Evolutionary conservation across 371 early-diverging fungal species (phyloP), one percentile per base, ranked within the genome.

Genomic region (Mucor sp.): DNA sequence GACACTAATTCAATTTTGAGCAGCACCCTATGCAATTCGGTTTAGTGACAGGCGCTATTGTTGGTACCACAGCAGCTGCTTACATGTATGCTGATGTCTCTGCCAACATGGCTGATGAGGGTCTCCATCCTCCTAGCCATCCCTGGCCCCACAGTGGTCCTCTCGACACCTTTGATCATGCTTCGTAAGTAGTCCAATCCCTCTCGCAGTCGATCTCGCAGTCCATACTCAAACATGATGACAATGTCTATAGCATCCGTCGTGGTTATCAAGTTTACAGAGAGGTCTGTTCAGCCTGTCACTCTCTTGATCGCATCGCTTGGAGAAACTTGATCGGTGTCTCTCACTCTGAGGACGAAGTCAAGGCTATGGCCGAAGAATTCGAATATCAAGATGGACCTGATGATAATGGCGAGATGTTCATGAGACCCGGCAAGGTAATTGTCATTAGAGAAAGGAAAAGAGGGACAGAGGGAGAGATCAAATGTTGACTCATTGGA

Each of bases 191-290:
- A 58, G 47, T 11, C 6, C 6, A 48, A 19, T 47, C 15, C 7
- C 23, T 9, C 11, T 2, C 50, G 1, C 50, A 25, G 11, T 0
- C n/a, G 25, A 2, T 11, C 8, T 12, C 23, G 12, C 12, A 25
- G 2, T 14, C 37, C 37, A 37, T 11, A 50, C 12, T 50, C 12
- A 11, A n/a, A 7, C n/a, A 50, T 44, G 19, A 19, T 8, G 44
- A 19, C 21, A 23, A 2, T 50, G 12, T 25, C 8, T 25, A 1
- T 30, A 94, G 95, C 75, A 91, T 97, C 60, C 96, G 97, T 74
- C 97, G 98, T 84, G 99, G 98, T 68, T 98, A 94, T 86, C 98
- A 97, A 79, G 99, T 98, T 32, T 98, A 97, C 89, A 93, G 93
- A 85, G 99, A 98, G 77, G 94, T 98, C 62, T 98, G 99, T 83